Evolutionary conservation across 495 filamentous ascomycete species (phyloP), one percentile per base, ranked within the genome.

Genomic region (Chaetomium fimeti): DNA sequence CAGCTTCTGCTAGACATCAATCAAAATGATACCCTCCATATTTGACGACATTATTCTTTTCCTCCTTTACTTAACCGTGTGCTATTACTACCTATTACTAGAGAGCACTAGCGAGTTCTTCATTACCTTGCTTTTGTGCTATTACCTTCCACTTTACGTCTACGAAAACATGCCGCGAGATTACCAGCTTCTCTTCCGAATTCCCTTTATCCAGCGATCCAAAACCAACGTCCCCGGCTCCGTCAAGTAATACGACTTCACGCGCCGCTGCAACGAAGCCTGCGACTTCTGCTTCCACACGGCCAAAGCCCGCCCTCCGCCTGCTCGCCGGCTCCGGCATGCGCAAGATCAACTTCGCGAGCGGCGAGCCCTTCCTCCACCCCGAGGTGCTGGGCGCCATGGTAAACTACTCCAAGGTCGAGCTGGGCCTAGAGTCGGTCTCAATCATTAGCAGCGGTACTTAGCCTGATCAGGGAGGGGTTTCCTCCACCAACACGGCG

Each of bases 211-310:
- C 27, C 47, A 5, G 47, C 28, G 11, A 16, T 20, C 13, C 51
- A 54, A n/a, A 43, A 61, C 52, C 16, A 54, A 68, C 64, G 61
- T 76, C 20, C 76, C 76, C 25, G 64, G 83, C 54, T 82, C 81
- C 0, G 77, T 85, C 54, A 83, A 82, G 63, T n/a, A n/a, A n/a
- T 83, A 79, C 62, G 71, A 75, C 67, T 82, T 82, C 71, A 76
- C 80, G 0, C 76, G 82, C 13, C 73, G 76, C 68, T 84, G 82
- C 71, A 86, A 86, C 68, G 75, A 82, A 12, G 63, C 58, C 13
- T 85, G 83, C 62, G 78, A 71, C 32, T 86, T 86, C 70, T 86
- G 83, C 64, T 86, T 86, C 75, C 84, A 86, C 68, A 86, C 84
- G 1, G 82, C 78, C n/a, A 53, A 79, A 83, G 62, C 66, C 63